Evolutionary conservation across 495 filamentous ascomycete genomes (phyloP).

Genomic region (Staphylotrichum longicolle): DNA sequence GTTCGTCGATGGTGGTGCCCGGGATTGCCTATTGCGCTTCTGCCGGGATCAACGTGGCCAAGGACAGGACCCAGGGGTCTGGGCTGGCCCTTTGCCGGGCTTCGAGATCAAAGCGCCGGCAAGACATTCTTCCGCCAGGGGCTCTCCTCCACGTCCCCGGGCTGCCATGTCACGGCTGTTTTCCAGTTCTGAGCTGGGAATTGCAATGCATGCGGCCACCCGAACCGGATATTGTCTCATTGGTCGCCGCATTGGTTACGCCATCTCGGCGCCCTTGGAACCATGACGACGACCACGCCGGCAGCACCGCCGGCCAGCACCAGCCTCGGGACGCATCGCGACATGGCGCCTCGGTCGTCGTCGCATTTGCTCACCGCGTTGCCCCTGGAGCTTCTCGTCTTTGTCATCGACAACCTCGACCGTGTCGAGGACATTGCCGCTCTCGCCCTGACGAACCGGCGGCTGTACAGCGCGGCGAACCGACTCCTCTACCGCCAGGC

Average conservation of each 20-base stretch:
- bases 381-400: conserved; percentile 32
- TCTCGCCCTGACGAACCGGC: conserved; percentile 24
- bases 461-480: conserved; percentile 28
- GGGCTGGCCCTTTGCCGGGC: no score
- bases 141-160: not conserved
- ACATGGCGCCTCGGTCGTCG: not conserved
- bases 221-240: not conserved
- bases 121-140: conserved; percentile 9
- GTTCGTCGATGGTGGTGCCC: no score
- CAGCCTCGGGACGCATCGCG: not conserved
- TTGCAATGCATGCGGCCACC: no score
- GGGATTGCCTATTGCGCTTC: no score
- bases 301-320: not conserved
- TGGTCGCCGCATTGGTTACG: not conserved
- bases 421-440: conserved; percentile 27
- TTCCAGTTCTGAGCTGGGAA: no score
- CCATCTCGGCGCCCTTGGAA: not conserved
- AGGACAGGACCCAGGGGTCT: no score
- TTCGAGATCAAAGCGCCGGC: conserved; percentile 13
- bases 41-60: not conserved
- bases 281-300: not conserved
- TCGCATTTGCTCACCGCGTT: conserved; percentile 17
- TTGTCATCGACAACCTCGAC: conserved; percentile 31
- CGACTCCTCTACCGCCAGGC: conserved; percentile 30
- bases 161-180: no score